Evolutionary conservation across 352 stramenopile species (phyloP).

Genomic region (Pythium rishiriense): DNA sequence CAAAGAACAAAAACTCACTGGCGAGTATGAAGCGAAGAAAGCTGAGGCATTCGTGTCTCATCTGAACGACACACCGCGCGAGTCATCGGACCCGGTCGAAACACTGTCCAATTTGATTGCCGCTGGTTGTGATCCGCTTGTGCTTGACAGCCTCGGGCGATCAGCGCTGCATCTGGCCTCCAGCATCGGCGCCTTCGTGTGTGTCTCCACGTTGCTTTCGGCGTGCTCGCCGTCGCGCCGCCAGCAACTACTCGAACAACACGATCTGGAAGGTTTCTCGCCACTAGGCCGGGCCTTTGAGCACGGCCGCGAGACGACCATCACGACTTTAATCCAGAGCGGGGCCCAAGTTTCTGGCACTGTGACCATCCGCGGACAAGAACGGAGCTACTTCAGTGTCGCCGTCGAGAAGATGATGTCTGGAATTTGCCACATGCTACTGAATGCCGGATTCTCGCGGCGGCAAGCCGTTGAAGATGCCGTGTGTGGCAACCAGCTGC

Average conservation of each 20-base stretch:
- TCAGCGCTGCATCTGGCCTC: constrained; percentile 61
- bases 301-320: constrained; percentile 59
- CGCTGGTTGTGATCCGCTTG: constrained; percentile 37
- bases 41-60: constrained; percentile 32
- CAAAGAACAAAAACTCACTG: constrained; percentile 21
- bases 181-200: constrained; percentile 70
- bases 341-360: constrained; percentile 25
- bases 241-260: constrained; percentile 24
- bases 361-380: constrained; percentile 9
- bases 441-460: constrained; percentile 65
- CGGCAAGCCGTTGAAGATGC: constrained; percentile 75
- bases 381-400: constrained; percentile 71
- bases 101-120: constrained; percentile 66
- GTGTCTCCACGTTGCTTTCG: constrained; percentile 56
- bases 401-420: constrained; percentile 61
- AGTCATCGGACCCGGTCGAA: constrained; percentile 67
- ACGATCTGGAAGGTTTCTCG: constrained; percentile 47
- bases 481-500: constrained; percentile 51
- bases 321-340: constrained; percentile 70
- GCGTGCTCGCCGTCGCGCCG: not conserved
- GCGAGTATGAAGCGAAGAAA: constrained; percentile 48
- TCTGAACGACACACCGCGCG: constrained; percentile 20
- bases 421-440: constrained; percentile 73
- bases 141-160: constrained; percentile 46
- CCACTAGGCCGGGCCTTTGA: constrained; percentile 52